phyloP scores from a whole-genome alignment of 2,329 filamentous ascomycete species.

The Pestalotiopsis sp. region DNA sequence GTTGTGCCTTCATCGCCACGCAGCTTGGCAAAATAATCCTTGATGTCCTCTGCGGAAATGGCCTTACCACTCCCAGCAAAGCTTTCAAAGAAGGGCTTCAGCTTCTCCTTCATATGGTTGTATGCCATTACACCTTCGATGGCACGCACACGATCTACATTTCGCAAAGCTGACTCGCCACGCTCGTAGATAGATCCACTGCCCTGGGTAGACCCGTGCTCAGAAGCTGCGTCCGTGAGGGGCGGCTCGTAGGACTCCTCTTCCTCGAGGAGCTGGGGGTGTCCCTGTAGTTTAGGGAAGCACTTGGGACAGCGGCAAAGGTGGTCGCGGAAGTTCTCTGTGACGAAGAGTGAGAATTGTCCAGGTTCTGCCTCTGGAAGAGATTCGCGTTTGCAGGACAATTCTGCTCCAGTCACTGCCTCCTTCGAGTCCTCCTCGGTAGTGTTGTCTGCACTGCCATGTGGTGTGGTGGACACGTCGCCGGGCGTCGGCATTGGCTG shows the following conservation, averaged over 20 bases:
- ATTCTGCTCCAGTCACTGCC: slow-evolving; percentile 14
- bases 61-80: slow-evolving; percentile 90
- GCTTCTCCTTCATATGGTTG: slow-evolving; percentile 91
- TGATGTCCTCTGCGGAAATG: slow-evolving; percentile 94
- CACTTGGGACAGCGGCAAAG: slow-evolving; percentile 85
- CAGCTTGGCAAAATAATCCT: slow-evolving; percentile 92
- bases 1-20: slow-evolving; percentile 83
- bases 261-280: slow-evolving; percentile 87
- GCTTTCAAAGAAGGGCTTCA: slow-evolving; percentile 92
- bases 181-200: slow-evolving; percentile 87
- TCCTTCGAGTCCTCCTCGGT: slow-evolving; percentile 26
- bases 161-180: slow-evolving; percentile 88
- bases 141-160: slow-evolving; percentile 88
- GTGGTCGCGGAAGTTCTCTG: slow-evolving; percentile 75
- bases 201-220: slow-evolving; percentile 62
- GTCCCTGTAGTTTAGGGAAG: slow-evolving; percentile 70
- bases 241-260: slow-evolving; percentile 95
- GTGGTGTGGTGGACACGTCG: slow-evolving; percentile 16
- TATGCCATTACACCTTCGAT: slow-evolving; percentile 99
- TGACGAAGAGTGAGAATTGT: slow-evolving; percentile 81
- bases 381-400: slow-evolving; percentile 60
- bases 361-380: slow-evolving; percentile 60
- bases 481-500: slow-evolving; percentile 21
- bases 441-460: slow-evolving; percentile 18
- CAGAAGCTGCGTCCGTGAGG: slow-evolving; percentile 66